Evolutionary conservation across 148 eudicot species (phyloP).

Genomic region (Pharnaceum exiguum): DNA sequence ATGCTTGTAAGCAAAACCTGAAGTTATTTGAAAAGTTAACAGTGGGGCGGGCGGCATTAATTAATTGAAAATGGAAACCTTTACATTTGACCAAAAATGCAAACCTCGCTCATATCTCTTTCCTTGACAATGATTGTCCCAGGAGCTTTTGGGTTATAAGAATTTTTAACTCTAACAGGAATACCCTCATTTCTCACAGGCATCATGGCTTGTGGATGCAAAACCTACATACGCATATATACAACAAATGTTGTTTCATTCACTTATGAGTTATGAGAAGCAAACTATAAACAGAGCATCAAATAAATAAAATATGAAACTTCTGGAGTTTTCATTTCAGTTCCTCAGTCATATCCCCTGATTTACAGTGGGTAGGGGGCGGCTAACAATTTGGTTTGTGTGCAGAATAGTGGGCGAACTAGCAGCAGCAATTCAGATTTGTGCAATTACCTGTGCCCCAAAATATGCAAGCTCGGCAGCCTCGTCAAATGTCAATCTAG

Average conservation of each 20-base stretch:
- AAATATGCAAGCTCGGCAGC: slow-evolving; percentile 99
- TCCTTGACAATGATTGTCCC: slow-evolving; percentile 76
- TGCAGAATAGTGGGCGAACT: background rate
- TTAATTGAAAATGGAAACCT: background rate
- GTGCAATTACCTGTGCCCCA: slow-evolving; percentile 86
- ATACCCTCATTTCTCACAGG: slow-evolving; percentile 93
- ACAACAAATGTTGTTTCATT: background rate
- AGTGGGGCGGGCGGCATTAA: background rate
- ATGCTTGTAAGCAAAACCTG: slow-evolving; percentile 97
- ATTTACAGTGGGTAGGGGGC: too few relatives aligned
- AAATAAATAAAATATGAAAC: background rate
- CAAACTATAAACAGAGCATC: background rate
- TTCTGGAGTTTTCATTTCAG: too few relatives aligned
- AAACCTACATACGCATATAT: slow-evolving; percentile 52
- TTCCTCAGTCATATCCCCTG: too few relatives aligned
- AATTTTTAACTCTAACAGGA: slow-evolving; percentile 96
- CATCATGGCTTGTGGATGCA: slow-evolving; percentile 98
- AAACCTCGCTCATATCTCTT: slow-evolving; percentile 87
- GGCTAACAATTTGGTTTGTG: too few relatives aligned
- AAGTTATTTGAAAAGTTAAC: background rate
- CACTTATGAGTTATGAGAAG: background rate
- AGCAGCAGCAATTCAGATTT: background rate
- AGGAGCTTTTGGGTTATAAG: slow-evolving; percentile 93
- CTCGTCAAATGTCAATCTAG: slow-evolving; percentile 87
- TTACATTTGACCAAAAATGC: slow-evolving; percentile 17